These are phyloP conservation scores for Cladophialophora psammophila DNA, from an alignment of 2,329 filamentous ascomycete genomes.

Conservation along the genomic window DNA sequence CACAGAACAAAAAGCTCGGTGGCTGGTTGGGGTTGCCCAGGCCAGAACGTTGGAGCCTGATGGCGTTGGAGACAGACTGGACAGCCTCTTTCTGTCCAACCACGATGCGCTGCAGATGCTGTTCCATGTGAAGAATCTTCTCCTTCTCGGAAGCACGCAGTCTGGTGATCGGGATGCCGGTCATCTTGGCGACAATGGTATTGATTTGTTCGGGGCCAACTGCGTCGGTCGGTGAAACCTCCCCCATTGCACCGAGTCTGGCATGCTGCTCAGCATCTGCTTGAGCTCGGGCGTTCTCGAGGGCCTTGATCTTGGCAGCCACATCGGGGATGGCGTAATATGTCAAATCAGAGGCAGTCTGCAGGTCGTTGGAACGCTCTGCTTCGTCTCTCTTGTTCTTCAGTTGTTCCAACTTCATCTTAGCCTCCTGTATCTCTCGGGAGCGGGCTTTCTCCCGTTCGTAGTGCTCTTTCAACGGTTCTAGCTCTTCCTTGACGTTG, in stretches of 20 bases:
- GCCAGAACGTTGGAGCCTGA: constrained; percentile 91
- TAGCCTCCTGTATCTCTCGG: constrained; percentile 90
- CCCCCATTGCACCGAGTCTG: constrained; percentile 66
- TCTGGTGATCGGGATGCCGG: constrained; percentile 94
- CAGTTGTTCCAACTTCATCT: constrained; percentile 90
- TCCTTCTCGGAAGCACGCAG: constrained; percentile 97
- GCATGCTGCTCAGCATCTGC: constrained; percentile 73
- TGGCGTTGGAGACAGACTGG: constrained; percentile 90
- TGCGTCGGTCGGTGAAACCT: constrained; percentile 83
- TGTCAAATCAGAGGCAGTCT: constrained; percentile 88
- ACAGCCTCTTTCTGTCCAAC: constrained; percentile 96
- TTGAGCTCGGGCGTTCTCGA: constrained; percentile 80
- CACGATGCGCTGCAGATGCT: constrained; percentile 79
- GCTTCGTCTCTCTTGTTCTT: constrained; percentile 93
- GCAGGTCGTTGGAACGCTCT: constrained; percentile 83
- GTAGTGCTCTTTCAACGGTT: constrained; percentile 93
- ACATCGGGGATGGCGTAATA: constrained; percentile 98
- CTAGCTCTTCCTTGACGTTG: constrained; percentile 91
- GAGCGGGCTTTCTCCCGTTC: constrained; percentile 90
- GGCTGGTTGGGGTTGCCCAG: constrained; percentile 96
- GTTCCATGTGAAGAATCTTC: constrained; percentile 98
- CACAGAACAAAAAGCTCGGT: constrained; percentile 97
- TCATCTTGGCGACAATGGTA: constrained; percentile 96
- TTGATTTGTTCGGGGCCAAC: constrained; percentile 99
- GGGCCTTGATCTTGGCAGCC: constrained; percentile 75